Conservation (phyloP, 352 stramenopile species). For the Phytophthora brassicae region DNA sequence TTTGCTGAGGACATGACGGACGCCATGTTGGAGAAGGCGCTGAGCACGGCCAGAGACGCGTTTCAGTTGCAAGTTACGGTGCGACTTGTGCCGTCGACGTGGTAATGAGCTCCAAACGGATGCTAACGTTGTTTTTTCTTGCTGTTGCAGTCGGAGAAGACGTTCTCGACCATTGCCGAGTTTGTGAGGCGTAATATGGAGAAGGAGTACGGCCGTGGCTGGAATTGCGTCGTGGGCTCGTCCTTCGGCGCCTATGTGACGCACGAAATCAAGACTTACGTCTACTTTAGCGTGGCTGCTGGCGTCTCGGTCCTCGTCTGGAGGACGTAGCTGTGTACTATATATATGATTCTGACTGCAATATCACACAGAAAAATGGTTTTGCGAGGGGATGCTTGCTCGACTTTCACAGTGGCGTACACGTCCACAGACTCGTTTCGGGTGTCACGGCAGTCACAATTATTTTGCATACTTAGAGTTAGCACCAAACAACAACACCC, state of each 20-base stretch:
- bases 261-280: constrained; percentile 96
- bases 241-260: constrained; percentile 94
- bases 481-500: too few relatives aligned
- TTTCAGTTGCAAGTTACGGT: constrained; percentile 90
- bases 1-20: constrained; percentile 96
- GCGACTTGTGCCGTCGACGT: not conserved
- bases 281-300: constrained; percentile 93
- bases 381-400: too few relatives aligned
- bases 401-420: too few relatives aligned
- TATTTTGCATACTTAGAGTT: too few relatives aligned
- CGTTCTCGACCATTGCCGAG: constrained; percentile 91
- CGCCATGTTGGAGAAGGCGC: constrained; percentile 91
- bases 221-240: constrained; percentile 92
- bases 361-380: too few relatives aligned
- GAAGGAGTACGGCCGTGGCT: constrained; percentile 90
- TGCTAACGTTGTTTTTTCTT: not conserved
- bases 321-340: constrained; percentile 54
- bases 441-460: too few relatives aligned
- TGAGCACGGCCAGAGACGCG: constrained; percentile 87
- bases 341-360: not conserved
- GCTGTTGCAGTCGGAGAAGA: constrained; percentile 78
- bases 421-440: too few relatives aligned
- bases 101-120: not conserved
- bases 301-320: constrained; percentile 93
- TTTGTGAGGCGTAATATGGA: constrained; percentile 93